Evolutionary conservation across 2,329 filamentous ascomycete genomes (phyloP).

Genomic region (Ophiostoma sp.): DNA sequence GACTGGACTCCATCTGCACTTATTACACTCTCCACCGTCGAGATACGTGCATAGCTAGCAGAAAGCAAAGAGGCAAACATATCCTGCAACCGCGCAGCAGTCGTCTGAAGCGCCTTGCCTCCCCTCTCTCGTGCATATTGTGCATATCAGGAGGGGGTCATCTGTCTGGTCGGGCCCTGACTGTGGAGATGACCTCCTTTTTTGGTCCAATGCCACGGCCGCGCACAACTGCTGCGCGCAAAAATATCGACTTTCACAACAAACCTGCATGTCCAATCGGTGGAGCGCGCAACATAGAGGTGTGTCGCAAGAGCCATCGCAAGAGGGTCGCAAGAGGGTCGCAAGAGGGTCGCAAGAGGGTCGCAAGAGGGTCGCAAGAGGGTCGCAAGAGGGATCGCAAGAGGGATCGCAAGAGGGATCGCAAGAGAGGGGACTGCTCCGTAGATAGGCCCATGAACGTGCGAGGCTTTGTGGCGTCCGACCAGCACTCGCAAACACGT

Average conservation of each 20-base stretch:
- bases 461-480: too few relatives aligned
- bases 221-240: neutral
- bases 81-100: neutral
- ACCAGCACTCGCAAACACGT: too few relatives aligned
- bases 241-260: neutral
- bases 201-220: conserved; percentile 8
- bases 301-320: neutral
- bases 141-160: conserved; percentile 7
- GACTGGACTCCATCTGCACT: neutral
- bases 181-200: conserved; percentile 8
- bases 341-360: too few relatives aligned
- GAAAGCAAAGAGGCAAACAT: neutral
- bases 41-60: conserved; percentile 1
- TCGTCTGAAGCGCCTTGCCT: neutral
- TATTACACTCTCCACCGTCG: neutral
- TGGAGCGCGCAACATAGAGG: too few relatives aligned
- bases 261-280: neutral
- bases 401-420: neutral
- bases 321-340: neutral
- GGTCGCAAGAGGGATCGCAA: neutral
- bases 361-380: neutral
- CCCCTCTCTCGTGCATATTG: conserved; percentile 12
- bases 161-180: conserved; percentile 1
- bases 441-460: neutral
- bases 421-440: neutral